phyloP scores from a whole-genome alignment of 2,329 filamentous ascomycete species.

The Anthostomella pinea region DNA sequence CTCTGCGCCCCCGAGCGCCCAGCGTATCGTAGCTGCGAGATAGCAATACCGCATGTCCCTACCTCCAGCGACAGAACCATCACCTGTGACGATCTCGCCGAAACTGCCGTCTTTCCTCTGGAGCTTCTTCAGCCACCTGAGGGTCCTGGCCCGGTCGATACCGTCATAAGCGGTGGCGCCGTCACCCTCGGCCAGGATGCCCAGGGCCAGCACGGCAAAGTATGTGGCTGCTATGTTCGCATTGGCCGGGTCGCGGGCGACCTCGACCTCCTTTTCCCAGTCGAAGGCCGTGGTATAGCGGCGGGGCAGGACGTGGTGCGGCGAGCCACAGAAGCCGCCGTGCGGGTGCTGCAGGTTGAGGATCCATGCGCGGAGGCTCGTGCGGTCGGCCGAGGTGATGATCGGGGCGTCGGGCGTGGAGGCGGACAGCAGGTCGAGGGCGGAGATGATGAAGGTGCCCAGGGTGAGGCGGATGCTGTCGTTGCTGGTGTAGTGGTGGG shows the following conservation, averaged over 20 bases:
- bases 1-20: constrained; percentile 69
- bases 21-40: constrained; percentile 76
- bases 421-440: constrained; percentile 74
- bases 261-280: constrained; percentile 28
- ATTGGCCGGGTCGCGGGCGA: constrained; percentile 40
- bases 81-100: constrained; percentile 70
- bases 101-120: constrained; percentile 88
- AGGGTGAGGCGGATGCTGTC: constrained; percentile 90
- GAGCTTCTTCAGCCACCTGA: constrained; percentile 71
- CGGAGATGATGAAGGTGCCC: constrained; percentile 84
- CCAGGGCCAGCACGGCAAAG: constrained; percentile 77
- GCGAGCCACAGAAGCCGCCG: constrained; percentile 87
- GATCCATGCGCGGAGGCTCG: constrained; percentile 67
- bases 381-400: constrained; percentile 43
- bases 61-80: constrained; percentile 65
- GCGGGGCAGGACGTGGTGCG: constrained; percentile 56
- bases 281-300: constrained; percentile 34
- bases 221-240: constrained; percentile 84
- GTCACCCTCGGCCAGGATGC: constrained; percentile 44
- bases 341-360: constrained; percentile 79
- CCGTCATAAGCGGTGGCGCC: constrained; percentile 51
- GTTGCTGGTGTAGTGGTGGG: constrained; percentile 78
- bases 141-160: constrained; percentile 64
- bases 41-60: constrained; percentile 87
- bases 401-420: constrained; percentile 54